A percentile compares a stretch with the other conserved stretches of the same genome.
Evolutionary conservation across 768 basidiomycete species (phyloP).

Genomic region (Suillus cothurnatus): DNA sequence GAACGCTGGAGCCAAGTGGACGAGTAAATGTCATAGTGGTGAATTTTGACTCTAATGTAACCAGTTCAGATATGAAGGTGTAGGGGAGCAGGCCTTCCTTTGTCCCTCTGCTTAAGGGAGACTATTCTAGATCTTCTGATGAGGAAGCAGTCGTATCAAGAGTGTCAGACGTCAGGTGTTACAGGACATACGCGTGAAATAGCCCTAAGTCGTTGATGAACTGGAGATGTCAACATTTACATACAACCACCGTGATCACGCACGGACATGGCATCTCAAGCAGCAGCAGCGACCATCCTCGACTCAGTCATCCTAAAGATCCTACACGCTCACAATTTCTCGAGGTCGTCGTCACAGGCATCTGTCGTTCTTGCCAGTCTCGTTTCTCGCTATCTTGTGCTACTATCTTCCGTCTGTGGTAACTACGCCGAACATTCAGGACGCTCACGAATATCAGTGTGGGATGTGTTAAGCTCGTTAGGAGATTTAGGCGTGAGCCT

Average conservation of each 20-base stretch:
- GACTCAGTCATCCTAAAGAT: slow-evolving; percentile 70
- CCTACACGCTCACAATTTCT: slow-evolving; percentile 77
- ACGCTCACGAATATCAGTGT: slow-evolving; percentile 53
- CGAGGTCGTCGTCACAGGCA: slow-evolving; percentile 74
- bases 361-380: slow-evolving; percentile 72
- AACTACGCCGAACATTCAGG: slow-evolving; percentile 78
- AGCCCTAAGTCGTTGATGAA: no score
- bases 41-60: no score
- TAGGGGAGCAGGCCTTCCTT: no score
- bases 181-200: no score
- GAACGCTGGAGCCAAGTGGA: no score
- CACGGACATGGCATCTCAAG: slow-evolving; percentile 35
- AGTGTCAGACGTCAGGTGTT: no score
- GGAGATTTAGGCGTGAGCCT: slow-evolving; percentile 75
- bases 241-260: not conserved
- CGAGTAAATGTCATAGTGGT: no score
- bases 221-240: not conserved
- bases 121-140: no score
- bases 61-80: no score
- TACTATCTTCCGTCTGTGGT: slow-evolving; percentile 67
- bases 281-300: slow-evolving; percentile 58
- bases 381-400: slow-evolving; percentile 69
- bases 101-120: no score
- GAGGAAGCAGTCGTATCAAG: no score
- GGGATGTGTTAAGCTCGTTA: slow-evolving; percentile 66